Evolutionary conservation across 805 yeast species (phyloP).

Genomic region (Myxozyma udenii): DNA sequence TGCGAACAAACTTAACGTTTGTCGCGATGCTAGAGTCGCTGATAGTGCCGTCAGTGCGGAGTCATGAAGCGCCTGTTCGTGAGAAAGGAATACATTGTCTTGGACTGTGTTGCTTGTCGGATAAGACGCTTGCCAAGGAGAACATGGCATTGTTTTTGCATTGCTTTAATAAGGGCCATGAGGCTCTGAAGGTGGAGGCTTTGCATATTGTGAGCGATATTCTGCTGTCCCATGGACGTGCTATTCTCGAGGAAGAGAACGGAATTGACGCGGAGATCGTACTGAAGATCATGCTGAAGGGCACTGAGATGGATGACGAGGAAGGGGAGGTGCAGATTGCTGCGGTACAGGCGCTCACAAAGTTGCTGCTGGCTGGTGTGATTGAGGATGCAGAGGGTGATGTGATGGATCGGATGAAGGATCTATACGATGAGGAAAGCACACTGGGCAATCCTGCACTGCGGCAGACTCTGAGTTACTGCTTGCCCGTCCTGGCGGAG

Average conservation of each 20-base stretch:
- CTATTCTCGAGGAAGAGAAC: constrained; percentile 51
- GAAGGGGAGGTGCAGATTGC: constrained; percentile 68
- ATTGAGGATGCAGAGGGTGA: constrained; percentile 57
- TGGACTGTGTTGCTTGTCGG: constrained; percentile 75
- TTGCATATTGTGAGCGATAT: constrained; percentile 74
- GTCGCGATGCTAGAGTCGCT: constrained; percentile 70
- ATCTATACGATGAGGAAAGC: constrained; percentile 63
- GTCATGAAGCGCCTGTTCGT: constrained; percentile 52
- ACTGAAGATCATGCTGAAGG: constrained; percentile 37
- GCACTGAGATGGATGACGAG: constrained; percentile 35
- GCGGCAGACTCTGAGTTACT: constrained; percentile 77
- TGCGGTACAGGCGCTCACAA: constrained; percentile 83
- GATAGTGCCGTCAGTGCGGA: constrained; percentile 72
- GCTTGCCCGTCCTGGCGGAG: constrained; percentile 61
- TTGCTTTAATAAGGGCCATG: constrained; percentile 65
- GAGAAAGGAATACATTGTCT: constrained; percentile 69
- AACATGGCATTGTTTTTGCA: constrained; percentile 65
- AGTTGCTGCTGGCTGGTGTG: constrained; percentile 73
- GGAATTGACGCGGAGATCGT: constrained; percentile 20
- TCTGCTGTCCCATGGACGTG: constrained; percentile 69
- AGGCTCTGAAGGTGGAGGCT: constrained; percentile 58
- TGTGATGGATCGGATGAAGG: constrained; percentile 9
- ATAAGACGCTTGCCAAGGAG: constrained; percentile 58
- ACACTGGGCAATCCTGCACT: constrained; percentile 62
- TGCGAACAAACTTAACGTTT: constrained; percentile 62